A percentile compares a stretch with the other conserved stretches of the same genome.
These are phyloP conservation scores for Ophiostoma pallidulum DNA, from an alignment of 2,329 filamentous ascomycete genomes.

Conservation along the genomic window DNA sequence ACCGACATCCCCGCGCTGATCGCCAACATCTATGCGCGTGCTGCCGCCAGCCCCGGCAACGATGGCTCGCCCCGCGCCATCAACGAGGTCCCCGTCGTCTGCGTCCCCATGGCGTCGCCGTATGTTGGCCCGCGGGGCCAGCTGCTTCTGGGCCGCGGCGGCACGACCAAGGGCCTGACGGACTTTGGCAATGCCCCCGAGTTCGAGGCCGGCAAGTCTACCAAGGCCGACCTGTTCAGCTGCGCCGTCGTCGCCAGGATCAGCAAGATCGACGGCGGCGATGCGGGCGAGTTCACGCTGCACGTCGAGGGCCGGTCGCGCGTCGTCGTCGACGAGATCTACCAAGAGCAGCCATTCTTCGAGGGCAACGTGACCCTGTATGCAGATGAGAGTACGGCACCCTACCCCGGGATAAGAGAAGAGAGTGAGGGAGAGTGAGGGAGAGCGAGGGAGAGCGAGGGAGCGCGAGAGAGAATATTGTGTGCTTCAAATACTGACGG, in stretches of 20 bases:
- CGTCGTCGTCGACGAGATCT: conserved; percentile 63
- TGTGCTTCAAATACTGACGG: no score
- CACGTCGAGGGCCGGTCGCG: conserved; percentile 78
- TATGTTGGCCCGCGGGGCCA: conserved; percentile 66
- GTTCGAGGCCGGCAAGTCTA: conserved; percentile 49
- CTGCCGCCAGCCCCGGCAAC: conserved; percentile 36
- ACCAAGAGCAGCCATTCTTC: conserved; percentile 74
- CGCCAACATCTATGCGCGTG: conserved; percentile 71
- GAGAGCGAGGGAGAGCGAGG: no score
- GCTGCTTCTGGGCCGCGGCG: conserved; percentile 59
- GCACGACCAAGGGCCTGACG: conserved; percentile 26
- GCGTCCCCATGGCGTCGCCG: conserved; percentile 73
- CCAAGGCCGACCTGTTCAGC: conserved; percentile 65
- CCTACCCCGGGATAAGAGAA: no score
- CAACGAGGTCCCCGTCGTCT: conserved; percentile 68
- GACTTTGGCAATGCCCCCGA: conserved; percentile 35
- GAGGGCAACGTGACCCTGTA: conserved; percentile 68
- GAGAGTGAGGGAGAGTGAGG: no score
- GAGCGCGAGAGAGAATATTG: no score
- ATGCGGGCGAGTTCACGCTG: conserved; percentile 67
- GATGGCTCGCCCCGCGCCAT: conserved; percentile 55
- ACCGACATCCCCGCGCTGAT: conserved; percentile 84
- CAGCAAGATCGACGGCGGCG: conserved; percentile 65
- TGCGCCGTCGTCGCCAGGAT: conserved; percentile 78
- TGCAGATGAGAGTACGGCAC: conserved; percentile 55